Conservation (phyloP, 345 rosid species). For the Passiflora organensis region DNA sequence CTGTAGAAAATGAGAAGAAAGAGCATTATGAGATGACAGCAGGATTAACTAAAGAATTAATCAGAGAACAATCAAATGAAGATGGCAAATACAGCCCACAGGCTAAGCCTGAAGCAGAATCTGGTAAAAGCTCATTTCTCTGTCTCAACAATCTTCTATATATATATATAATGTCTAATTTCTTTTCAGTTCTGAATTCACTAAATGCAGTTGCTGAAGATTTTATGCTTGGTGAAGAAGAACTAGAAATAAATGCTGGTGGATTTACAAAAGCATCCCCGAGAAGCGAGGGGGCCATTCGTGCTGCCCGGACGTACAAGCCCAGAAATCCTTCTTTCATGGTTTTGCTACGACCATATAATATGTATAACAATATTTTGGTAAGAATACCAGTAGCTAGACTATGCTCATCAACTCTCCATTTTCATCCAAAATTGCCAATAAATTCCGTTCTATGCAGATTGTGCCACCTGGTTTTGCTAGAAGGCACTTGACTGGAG, state of each 20-base stretch:
- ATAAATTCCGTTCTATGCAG: slow-evolving; percentile 7
- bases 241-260: slow-evolving; percentile 10
- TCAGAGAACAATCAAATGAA: not conserved
- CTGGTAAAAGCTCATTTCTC: slow-evolving; percentile 22
- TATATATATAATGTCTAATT: not conserved
- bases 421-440: not conserved
- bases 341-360: slow-evolving; percentile 24
- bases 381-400: not conserved
- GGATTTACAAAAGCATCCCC: slow-evolving; percentile 16
- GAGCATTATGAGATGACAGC: slow-evolving; percentile 5
- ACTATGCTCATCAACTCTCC: not conserved
- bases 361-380: slow-evolving; percentile 16
- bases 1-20: slow-evolving; percentile 16
- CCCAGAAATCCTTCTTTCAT: slow-evolving; percentile 37
- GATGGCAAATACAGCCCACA: not conserved
- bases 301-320: slow-evolving; percentile 28
- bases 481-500: slow-evolving; percentile 4
- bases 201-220: slow-evolving; percentile 13
- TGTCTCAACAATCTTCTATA: too few species aligned
- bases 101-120: not conserved
- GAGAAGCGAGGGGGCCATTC: slow-evolving; percentile 31
- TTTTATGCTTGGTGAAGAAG: slow-evolving; percentile 5
- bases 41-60: slow-evolving; percentile 2
- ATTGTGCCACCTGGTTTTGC: slow-evolving; percentile 18
- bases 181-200: not conserved